A percentile compares a stretch with the other conserved stretches of the same genome.
Evolutionary conservation across 176 grass and related monocot species (phyloP).

Genomic region (Pharus latifolius): DNA sequence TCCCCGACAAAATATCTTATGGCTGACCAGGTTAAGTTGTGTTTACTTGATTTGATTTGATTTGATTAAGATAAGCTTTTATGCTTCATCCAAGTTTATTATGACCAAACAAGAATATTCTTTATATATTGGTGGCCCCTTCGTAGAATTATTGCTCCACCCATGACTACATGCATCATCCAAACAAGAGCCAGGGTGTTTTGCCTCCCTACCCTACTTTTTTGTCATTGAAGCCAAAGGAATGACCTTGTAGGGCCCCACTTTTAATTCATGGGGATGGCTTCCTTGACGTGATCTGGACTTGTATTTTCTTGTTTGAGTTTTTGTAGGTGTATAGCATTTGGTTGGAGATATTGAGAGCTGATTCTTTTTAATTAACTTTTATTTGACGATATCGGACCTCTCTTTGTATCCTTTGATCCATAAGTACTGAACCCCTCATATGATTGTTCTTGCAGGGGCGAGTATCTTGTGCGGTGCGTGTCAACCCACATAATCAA

Average conservation of each 20-base stretch:
- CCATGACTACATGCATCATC: neutral
- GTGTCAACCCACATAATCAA: slow-evolving; percentile 42
- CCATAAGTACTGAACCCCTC: neutral
- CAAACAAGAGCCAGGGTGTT: neutral
- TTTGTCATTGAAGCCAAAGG: too few species aligned
- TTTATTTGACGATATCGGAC: neutral
- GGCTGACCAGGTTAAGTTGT: neutral
- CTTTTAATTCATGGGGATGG: too few species aligned
- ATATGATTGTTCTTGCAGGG: slow-evolving; percentile 29
- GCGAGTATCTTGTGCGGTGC: slow-evolving; percentile 35
- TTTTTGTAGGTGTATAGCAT: too few species aligned
- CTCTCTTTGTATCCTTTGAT: neutral
- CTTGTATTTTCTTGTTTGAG: too few species aligned
- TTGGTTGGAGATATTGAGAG: too few species aligned
- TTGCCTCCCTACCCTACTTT: neutral
- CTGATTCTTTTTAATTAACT: too few species aligned
- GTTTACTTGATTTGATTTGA: neutral
- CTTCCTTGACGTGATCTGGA: too few species aligned
- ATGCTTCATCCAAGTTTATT: neutral
- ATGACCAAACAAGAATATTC: neutral
- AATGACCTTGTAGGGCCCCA: too few species aligned
- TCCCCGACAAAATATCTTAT: neutral
- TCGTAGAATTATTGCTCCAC: neutral
- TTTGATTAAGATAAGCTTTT: neutral
- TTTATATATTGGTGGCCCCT: neutral